Evolutionary conservation across 2,329 filamentous ascomycete species (phyloP), one percentile per base, ranked within the genome.

Genomic region (Penicillium sp.): DNA sequence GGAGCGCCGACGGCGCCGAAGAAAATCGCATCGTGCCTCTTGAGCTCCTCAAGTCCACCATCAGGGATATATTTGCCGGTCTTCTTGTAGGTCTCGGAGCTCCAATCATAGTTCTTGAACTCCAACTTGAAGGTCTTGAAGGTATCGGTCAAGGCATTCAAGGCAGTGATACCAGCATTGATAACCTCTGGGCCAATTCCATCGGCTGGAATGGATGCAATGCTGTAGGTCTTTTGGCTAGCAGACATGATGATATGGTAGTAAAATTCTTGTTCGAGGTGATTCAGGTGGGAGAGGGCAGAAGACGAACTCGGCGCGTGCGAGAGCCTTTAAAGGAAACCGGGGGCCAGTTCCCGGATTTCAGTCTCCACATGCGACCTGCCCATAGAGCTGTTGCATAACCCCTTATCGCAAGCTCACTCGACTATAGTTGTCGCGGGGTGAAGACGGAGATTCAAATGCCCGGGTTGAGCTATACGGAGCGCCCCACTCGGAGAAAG

Each of bases 171-270:
- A 2, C 84, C 85, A 1, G 84, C 84, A 31, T 80, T 75, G 69
- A 88, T 83, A 11, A 89, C 86, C 69, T 89, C 87, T 1, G 81
- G 81, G 1, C 87, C 87, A 57, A 89, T 89, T 51, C 87, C 87
- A 65, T 89, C 87, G 8, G 84, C 87, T 0, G 86, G 85, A 52
- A 89, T 87, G 30, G 78, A 80, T n/a, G 85, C 85, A 58, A 88
- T 85, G 49, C 68, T 76, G 63, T 81, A 79, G 12, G 68, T 64
- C 43, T 67, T 67, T 36, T 48, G 42, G 14, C 33, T 40, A 28
- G 56, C 31, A 16, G 63, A 65, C 63, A 65, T 65, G 8, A n/a
- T 56, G 50, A 25, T n/a, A 11, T 35, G 35, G n/a, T n/a, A 8
- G 5, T 43, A 28, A 40, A 45, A 28, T 40, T 43, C 6, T 50